A percentile compares a stretch with the other conserved stretches of the same genome.
phyloP scores from a whole-genome alignment of 179 eudicot species.

The Heliamphora pulchella region DNA sequence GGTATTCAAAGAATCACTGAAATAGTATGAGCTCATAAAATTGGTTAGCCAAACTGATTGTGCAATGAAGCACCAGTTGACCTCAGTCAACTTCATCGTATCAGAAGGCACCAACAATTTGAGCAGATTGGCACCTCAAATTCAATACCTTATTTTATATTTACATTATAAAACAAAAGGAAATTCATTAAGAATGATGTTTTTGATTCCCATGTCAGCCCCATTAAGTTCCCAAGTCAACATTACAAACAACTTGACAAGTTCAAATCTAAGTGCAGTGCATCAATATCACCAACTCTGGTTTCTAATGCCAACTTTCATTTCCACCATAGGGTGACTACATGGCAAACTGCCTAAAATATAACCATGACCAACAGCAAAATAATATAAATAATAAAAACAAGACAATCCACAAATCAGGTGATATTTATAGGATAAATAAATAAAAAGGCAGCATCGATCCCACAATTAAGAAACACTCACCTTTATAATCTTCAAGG shows the following conservation, averaged over 20 bases:
- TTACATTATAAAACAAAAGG: neutral
- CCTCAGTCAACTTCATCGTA: neutral
- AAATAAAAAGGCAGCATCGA: neutral
- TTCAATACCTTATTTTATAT: neutral
- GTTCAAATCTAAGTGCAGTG: too few species aligned
- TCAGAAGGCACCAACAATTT: neutral
- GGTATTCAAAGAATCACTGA: neutral
- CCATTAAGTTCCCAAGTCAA: neutral
- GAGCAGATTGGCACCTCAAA: neutral
- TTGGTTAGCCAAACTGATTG: neutral
- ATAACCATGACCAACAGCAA: neutral
- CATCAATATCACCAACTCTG: neutral
- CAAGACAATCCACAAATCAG: neutral
- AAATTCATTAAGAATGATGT: neutral
- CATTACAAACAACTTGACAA: neutral
- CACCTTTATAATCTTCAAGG: constrained; percentile 94
- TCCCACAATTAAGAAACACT: constrained; percentile 8
- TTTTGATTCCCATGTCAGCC: neutral
- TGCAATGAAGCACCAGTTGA: neutral
- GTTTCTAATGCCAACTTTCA: neutral
- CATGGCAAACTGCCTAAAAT: neutral
- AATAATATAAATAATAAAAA: neutral
- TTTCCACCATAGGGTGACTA: neutral
- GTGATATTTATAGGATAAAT: too few species aligned
- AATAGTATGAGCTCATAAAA: neutral